A percentile compares a stretch with the other conserved stretches of the same genome.
Evolutionary conservation across 805 yeast genomes (phyloP).

Genomic region (Candida glaebosa): DNA sequence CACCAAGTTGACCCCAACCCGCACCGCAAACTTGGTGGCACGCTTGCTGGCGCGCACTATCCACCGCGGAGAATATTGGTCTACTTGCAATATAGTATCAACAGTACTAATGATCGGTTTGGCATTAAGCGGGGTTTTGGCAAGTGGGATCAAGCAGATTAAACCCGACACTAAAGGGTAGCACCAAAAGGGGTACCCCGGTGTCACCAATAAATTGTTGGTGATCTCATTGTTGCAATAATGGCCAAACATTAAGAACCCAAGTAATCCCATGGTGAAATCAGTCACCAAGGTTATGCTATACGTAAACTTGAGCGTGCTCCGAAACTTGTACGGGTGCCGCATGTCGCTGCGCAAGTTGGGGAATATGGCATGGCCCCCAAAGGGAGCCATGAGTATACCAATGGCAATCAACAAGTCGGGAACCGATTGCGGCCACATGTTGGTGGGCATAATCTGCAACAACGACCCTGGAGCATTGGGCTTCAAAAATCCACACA

Average conservation of each 20-base stretch:
- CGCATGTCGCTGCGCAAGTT: conserved; percentile 73
- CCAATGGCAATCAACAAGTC: conserved; percentile 60
- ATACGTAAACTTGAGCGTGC: conserved; percentile 57
- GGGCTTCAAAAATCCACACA: conserved; percentile 60
- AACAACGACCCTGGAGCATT: conserved; percentile 73
- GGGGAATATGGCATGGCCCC: conserved; percentile 83
- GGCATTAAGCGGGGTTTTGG: conserved; percentile 80
- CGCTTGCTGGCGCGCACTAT: conserved; percentile 4
- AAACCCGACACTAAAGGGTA: conserved; percentile 54
- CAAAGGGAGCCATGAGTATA: conserved; percentile 73
- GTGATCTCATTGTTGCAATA: conserved; percentile 51
- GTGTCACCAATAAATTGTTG: conserved; percentile 41
- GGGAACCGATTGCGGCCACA: conserved; percentile 56
- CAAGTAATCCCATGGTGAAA: conserved; percentile 59
- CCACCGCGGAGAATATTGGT: conserved; percentile 11
- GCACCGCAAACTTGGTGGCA: conserved; percentile 16
- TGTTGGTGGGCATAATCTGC: conserved; percentile 58
- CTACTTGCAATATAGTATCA: conserved; percentile 48
- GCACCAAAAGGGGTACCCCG: conserved; percentile 49
- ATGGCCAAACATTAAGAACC: conserved; percentile 58
- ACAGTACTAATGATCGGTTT: conserved; percentile 76
- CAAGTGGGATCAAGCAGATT: conserved; percentile 79
- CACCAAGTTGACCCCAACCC: conserved; percentile 48
- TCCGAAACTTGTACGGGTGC: conserved; percentile 55
- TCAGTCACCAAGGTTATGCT: conserved; percentile 59